Conservation (phyloP, 1,139 yeast species). For the Tardiomyces digboiensis region DNA sequence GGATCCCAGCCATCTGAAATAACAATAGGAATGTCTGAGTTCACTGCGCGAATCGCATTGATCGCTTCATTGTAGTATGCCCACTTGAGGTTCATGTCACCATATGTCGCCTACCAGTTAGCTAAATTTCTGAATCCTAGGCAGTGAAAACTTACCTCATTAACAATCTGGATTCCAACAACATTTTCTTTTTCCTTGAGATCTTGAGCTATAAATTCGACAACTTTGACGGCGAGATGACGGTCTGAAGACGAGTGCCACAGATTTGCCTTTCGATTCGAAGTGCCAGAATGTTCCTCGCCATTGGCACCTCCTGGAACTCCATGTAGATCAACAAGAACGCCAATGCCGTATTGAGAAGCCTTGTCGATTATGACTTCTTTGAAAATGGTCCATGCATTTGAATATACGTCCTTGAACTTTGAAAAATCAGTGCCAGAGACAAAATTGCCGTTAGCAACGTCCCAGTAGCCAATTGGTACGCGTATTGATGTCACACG, state of each 20-base stretch:
- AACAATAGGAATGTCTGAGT: constrained; percentile 53
- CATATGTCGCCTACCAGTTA: constrained; percentile 64
- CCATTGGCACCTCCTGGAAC: constrained; percentile 90
- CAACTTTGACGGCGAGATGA: constrained; percentile 38
- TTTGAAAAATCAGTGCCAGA: constrained; percentile 52
- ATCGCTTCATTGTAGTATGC: constrained; percentile 64
- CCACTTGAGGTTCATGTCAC: constrained; percentile 33
- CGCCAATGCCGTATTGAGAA: constrained; percentile 47
- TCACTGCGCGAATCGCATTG: constrained; percentile 46
- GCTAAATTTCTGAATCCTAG: too few relatives aligned
- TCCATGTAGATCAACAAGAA: constrained; percentile 80
- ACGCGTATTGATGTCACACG: constrained; percentile 72
- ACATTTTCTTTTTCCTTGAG: constrained; percentile 52
- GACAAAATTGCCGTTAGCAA: constrained; percentile 52
- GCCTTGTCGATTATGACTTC: constrained; percentile 46
- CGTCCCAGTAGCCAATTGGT: constrained; percentile 90
- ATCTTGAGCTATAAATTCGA: constrained; percentile 56
- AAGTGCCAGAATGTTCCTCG: constrained; percentile 75
- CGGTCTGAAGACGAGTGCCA: constrained; percentile 43
- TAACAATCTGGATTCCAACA: constrained; percentile 74
- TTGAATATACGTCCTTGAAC: constrained; percentile 45
- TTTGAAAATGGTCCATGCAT: constrained; percentile 61
- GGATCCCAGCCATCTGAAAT: constrained; percentile 97
- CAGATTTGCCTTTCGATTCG: constrained; percentile 47
- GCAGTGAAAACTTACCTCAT: too few relatives aligned